Conservation (phyloP, 2,329 filamentous ascomycete species). For the Dothidotthia symphoricarpi region DNA sequence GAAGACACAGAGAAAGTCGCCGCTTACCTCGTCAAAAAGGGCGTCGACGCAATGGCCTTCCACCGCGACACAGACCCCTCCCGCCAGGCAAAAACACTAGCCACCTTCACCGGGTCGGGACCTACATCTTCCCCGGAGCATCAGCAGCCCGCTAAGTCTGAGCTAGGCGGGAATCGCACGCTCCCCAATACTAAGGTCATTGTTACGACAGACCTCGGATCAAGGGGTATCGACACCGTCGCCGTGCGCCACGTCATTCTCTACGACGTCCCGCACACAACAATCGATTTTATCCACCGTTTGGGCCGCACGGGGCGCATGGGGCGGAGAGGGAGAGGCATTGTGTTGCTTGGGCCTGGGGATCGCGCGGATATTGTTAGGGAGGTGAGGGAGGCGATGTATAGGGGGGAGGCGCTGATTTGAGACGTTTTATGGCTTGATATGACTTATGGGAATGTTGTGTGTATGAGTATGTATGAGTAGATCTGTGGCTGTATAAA, state of each 20-base stretch:
- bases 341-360: constrained; percentile 85
- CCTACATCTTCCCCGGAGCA: constrained; percentile 5
- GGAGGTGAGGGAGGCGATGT: constrained; percentile 79
- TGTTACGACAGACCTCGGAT: constrained; percentile 90
- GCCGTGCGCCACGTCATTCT: constrained; percentile 88
- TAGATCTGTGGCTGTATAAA: no score
- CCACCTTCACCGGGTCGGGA: constrained; percentile 58
- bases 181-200: constrained; percentile 83
- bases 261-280: constrained; percentile 96
- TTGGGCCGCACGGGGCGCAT: constrained; percentile 89
- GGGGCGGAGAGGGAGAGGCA: constrained; percentile 82
- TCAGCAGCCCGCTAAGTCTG: constrained; percentile 5
- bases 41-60: constrained; percentile 82
- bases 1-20: constrained; percentile 82
- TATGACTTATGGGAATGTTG: no score
- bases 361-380: constrained; percentile 87
- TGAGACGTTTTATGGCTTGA: constrained; percentile 19
- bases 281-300: constrained; percentile 97
- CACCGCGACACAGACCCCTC: constrained; percentile 80
- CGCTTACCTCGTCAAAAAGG: constrained; percentile 75
- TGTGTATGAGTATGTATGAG: no score
- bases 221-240: constrained; percentile 89
- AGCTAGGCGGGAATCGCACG: constrained; percentile 44
- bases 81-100: constrained; percentile 73
- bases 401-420: constrained; percentile 51